Evolutionary conservation across 1,284 basidiomycete species (phyloP).

Genomic region (Jaminaea rosea): DNA sequence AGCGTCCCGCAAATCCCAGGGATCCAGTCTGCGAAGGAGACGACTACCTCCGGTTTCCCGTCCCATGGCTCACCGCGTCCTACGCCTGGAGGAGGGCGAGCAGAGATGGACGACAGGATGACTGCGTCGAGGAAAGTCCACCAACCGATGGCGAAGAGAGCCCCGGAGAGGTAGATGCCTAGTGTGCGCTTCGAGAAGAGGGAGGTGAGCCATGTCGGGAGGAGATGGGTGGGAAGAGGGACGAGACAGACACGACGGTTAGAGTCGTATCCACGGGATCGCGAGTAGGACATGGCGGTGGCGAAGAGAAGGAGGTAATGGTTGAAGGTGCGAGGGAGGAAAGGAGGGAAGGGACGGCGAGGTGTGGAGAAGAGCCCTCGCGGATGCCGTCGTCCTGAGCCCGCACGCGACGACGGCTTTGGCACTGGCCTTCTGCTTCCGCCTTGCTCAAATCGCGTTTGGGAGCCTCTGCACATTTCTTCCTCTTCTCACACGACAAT

Average conservation of each 20-base stretch:
- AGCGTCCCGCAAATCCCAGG: conserved; percentile 87
- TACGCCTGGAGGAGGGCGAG: conserved; percentile 52
- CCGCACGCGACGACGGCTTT: no score
- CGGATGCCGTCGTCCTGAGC: no score
- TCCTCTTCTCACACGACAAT: no score
- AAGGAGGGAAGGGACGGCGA: no score
- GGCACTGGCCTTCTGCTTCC: no score
- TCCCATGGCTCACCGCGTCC: background rate
- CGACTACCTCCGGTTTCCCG: conserved; percentile 71
- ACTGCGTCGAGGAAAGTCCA: conserved; percentile 95
- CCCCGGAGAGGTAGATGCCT: conserved; percentile 84
- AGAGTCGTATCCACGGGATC: conserved; percentile 75
- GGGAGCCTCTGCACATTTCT: no score
- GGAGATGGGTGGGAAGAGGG: conserved; percentile 49
- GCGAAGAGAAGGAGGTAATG: no score
- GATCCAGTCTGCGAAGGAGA: conserved; percentile 87
- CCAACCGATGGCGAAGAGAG: conserved; percentile 80
- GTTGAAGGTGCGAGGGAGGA: no score
- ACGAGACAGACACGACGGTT: conserved; percentile 62
- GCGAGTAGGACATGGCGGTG: no score
- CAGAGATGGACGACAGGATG: conserved; percentile 58
- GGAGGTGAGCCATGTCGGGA: conserved; percentile 44
- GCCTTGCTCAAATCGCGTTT: no score
- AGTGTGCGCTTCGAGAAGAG: conserved; percentile 67
- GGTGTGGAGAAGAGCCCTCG: no score